phyloP scores from a whole-genome alignment of 2,329 filamentous ascomycete species.

The Colletotrichum tropicale region DNA sequence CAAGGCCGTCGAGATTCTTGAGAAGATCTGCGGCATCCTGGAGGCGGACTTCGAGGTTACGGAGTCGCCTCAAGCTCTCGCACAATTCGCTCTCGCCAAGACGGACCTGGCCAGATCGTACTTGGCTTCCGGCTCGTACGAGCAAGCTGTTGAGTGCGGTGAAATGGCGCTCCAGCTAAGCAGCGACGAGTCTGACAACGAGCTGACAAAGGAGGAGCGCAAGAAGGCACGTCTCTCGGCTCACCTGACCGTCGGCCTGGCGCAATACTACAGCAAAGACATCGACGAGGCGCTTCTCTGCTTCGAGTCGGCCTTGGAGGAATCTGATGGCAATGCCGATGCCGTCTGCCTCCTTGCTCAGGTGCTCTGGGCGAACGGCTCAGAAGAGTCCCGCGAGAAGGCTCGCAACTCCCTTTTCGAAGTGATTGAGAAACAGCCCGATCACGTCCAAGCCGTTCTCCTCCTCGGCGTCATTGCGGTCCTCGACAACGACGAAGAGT shows the following conservation, averaged over 20 bases:
- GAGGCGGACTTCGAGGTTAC: constrained; percentile 86
- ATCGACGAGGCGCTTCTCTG: constrained; percentile 75
- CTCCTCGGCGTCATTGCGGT: constrained; percentile 85
- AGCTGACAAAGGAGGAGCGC: constrained; percentile 68
- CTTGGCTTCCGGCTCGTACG: constrained; percentile 70
- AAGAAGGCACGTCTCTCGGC: constrained; percentile 79
- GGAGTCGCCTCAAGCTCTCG: constrained; percentile 76
- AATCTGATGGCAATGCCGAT: constrained; percentile 78
- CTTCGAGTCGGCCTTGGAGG: constrained; percentile 80
- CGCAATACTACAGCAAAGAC: constrained; percentile 73
- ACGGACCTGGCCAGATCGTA: constrained; percentile 86
- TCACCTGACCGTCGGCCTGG: constrained; percentile 83
- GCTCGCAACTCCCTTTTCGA: constrained; percentile 83
- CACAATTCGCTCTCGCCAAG: constrained; percentile 80
- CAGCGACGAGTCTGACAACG: constrained; percentile 70
- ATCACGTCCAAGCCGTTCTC: constrained; percentile 80
- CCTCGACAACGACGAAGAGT: constrained; percentile 79
- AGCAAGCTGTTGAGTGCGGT: constrained; percentile 77
- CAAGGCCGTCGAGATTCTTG: constrained; percentile 67
- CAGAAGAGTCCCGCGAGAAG: constrained; percentile 73
- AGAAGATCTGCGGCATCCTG: constrained; percentile 68
- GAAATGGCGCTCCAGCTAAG: constrained; percentile 82
- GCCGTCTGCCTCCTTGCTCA: constrained; percentile 88
- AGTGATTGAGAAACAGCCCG: constrained; percentile 74
- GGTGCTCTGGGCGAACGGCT: constrained; percentile 90